These are phyloP conservation scores for Rhodamnia argentea DNA, from an alignment of 345 rosid species.

Conservation along the genomic window DNA sequence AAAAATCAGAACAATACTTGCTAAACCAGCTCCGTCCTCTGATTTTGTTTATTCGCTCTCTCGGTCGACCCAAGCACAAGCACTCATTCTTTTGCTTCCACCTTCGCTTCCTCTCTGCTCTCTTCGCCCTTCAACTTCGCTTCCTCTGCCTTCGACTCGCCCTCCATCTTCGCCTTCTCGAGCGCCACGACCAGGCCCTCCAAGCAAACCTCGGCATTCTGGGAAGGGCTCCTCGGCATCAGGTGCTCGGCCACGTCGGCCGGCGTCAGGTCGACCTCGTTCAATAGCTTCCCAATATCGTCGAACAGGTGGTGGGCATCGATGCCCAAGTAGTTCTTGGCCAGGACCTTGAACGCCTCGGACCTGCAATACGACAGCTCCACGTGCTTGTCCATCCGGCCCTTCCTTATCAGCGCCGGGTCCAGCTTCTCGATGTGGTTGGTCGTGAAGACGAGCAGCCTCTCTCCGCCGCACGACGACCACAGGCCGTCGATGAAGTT, in stretches of 20 bases:
- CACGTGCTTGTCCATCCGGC: slow-evolving; percentile 21
- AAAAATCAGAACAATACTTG: not conserved
- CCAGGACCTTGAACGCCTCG: slow-evolving; percentile 6
- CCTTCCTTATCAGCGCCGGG: slow-evolving; percentile 15
- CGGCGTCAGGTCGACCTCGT: slow-evolving; percentile 3
- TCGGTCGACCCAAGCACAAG: not conserved
- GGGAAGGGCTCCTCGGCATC: slow-evolving; percentile 5
- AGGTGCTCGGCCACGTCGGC: slow-evolving; percentile 18
- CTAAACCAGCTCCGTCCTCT: not conserved
- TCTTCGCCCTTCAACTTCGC: not conserved
- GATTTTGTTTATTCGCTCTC: not conserved
- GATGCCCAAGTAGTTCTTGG: not conserved
- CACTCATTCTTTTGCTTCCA: not conserved
- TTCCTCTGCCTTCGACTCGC: not conserved
- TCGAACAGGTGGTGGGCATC: not conserved
- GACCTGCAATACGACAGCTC: slow-evolving; percentile 7
- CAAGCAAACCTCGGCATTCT: not conserved
- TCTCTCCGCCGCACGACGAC: slow-evolving; percentile 17
- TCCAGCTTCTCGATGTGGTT: slow-evolving; percentile 14
- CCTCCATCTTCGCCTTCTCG: not conserved
- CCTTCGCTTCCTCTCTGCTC: not conserved
- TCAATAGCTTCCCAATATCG: not conserved
- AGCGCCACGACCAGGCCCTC: not conserved
- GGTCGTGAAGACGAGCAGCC: slow-evolving; percentile 15
- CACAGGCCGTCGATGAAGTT: slow-evolving; percentile 17